Base-by-base conservation (phyloP, 1,284 basidiomycete species). In the Marasmius tenuissimus region DNA sequence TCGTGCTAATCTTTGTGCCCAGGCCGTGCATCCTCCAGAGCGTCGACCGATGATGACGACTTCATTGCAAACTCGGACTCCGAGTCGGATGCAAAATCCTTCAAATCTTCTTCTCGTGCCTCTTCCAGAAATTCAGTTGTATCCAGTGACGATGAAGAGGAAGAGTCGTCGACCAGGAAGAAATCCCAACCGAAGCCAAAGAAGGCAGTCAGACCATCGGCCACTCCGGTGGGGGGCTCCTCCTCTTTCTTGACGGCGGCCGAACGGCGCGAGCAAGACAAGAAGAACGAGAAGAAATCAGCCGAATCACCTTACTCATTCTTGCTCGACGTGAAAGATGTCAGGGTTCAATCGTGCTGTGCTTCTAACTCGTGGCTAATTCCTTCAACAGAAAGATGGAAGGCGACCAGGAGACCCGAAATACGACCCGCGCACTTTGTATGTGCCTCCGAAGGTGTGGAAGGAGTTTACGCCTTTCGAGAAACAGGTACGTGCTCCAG, bases 371-470 rank as follows among this genome's bases (percentile, higher is more conserved):
- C 18, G 59, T 57, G 35, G 18, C 42, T 40, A 5, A 53, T 35
- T 58, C 37, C 16, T 39, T 37, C 65, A 59, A 40, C 71, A 96
- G 89, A 96, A 93, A 82, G 94, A 98, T 68, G 86, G 89, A 4
- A 83, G 89, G 63, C 81, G 85, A 52, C 93, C 94, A 14, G 88
- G 85, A 40, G 85, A 97, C 68, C 87, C 92, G 0, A 87, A 92
- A n/a, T 98, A 98, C 71, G 97, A 99, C 71, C 92, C 92, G 3
- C 83, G 97, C 61, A 98, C 97, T 0, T 76, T 99, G 51, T 87
- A 85, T 71, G 87, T 99, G 58, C 96, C 97, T 0, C 78, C 82
- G 35, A 84, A 79, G 54, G 88, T 89, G 0, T 97, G 96, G 95
- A 80, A 82, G 16, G 79, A 82, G 1, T 97, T 99, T 70, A 96